Evolutionary conservation across 2,329 filamentous ascomycete species (phyloP), one percentile per base, ranked within the genome.

Genomic region (Epichloe gansuensis): DNA sequence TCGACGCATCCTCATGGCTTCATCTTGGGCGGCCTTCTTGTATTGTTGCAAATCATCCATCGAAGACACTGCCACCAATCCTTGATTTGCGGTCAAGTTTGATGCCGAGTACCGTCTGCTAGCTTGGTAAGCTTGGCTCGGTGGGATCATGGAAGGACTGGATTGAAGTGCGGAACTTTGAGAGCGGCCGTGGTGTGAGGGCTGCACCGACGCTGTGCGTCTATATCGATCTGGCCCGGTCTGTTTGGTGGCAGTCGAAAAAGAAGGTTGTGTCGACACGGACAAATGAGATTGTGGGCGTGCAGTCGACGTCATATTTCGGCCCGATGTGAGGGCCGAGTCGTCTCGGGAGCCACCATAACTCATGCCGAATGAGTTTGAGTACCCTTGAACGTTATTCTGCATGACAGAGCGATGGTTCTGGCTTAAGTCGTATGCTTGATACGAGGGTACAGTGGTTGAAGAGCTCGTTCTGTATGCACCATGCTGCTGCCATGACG

Each of bases 201-300:
- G 57, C 46, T 54, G 53, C 28, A 50, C 65, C 78, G 54, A 77
- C 74, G 52, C 75, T 75, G 55, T 76, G 68, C 90, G 84, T 61
- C 90, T 80, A 66, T 96, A 96, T 54, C 91, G 82, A 65, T 95
- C 90, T 1, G 80, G 74, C 4, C 76, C 73, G 43, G 83, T 76
- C 67, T 84, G 62, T 59, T 75, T 38, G 58, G 53, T 50, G 55
- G 55, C 35, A 1, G 61, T 56, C 37, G 63, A 56, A 69, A 65
- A 82, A 57, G 69, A 77, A 48, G 80, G 76, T 59, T 74, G 74
- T 23, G 66, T 68, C 12, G 70, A 59, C 3, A 69, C 63, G 44
- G 70, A 68, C 25, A 72, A 50, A 34, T 70, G 69, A 12, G 73
- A 69, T 58, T 75, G 75, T 15, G 72, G 73, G 52, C 69, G 71